Conservation (phyloP, 2,329 filamentous ascomycete species). For the Fusarium papillatum region DNA sequence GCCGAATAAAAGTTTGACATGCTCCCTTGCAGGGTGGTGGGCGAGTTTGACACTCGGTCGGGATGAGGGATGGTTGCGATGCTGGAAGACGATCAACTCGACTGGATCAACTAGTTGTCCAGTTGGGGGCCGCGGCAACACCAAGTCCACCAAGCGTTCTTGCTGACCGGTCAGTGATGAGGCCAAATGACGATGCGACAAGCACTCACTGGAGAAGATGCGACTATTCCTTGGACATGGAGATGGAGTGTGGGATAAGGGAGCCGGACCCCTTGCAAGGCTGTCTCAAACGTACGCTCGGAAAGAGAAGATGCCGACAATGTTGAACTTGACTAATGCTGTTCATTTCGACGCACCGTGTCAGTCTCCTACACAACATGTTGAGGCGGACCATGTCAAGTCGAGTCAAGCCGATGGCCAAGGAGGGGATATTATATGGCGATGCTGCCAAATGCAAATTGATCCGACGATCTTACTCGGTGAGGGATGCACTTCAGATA, state of each 20-base stretch:
- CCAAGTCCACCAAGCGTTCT: neutral
- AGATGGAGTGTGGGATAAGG: neutral
- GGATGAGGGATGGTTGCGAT: neutral
- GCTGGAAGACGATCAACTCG: neutral
- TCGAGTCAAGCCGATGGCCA: neutral
- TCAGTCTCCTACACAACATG: neutral
- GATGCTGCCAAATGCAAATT: constrained; percentile 5
- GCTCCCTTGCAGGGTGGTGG: constrained; percentile 27
- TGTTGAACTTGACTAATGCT: neutral
- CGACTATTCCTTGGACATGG: neutral
- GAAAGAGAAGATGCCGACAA: constrained; percentile 1
- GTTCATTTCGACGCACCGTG: neutral
- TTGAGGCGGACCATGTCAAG: neutral
- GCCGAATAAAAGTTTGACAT: constrained; percentile 23
- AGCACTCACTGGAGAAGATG: neutral
- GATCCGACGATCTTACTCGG: constrained; percentile 10
- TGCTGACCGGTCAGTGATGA: neutral
- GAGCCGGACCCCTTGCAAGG: neutral
- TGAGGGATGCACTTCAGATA: neutral
- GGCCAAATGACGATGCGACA: neutral
- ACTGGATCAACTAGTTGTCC: too few relatives aligned
- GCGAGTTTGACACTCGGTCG: constrained; percentile 1
- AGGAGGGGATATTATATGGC: neutral
- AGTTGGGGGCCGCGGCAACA: neutral
- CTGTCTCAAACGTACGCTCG: neutral